phyloP scores from a whole-genome alignment of 2,329 filamentous ascomycete genomes.

The Neofusicoccum ribis region DNA sequence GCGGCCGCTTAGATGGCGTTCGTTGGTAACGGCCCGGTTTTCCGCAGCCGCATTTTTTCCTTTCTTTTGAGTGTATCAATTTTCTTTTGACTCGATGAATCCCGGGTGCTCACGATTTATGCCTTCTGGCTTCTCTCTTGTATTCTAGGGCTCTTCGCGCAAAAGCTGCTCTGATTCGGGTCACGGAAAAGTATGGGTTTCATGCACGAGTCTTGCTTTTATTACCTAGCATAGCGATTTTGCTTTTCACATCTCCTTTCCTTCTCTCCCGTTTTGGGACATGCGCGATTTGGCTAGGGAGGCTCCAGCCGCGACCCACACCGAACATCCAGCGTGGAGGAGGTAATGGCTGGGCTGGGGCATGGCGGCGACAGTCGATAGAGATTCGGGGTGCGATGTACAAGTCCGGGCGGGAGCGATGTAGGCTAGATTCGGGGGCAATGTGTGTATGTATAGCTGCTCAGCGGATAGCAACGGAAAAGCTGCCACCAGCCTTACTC shows the following conservation, averaged over 20 bases:
- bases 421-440: slow-evolving; percentile 11
- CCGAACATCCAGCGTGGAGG: slow-evolving; percentile 4
- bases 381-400: slow-evolving; percentile 10
- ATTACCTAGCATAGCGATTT: slow-evolving; percentile 21
- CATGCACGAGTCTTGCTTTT: slow-evolving; percentile 20
- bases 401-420: not conserved
- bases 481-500: not conserved
- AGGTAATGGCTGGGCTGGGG: slow-evolving; percentile 13
- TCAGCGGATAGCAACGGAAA: not conserved
- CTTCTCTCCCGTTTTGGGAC: slow-evolving; percentile 17
- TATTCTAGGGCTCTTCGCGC: slow-evolving; percentile 20
- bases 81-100: slow-evolving; percentile 15
- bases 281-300: slow-evolving; percentile 15
- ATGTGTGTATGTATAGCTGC: slow-evolving; percentile 12
- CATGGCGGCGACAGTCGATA: not conserved
- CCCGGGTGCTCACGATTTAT: slow-evolving; percentile 20
- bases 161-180: slow-evolving; percentile 22
- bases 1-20: slow-evolving; percentile 32
- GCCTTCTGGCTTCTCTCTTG: slow-evolving; percentile 21
- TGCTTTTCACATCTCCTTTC: slow-evolving; percentile 18
- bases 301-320: not conserved
- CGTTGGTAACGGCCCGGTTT: no score
- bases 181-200: slow-evolving; percentile 21
- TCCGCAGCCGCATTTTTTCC: slow-evolving; percentile 7
- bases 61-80: slow-evolving; percentile 7